A percentile compares a stretch with the other conserved stretches of the same genome.
Evolutionary conservation across 257 asterid genomes (phyloP).

Genomic region (Gynochthodes officinalis): DNA sequence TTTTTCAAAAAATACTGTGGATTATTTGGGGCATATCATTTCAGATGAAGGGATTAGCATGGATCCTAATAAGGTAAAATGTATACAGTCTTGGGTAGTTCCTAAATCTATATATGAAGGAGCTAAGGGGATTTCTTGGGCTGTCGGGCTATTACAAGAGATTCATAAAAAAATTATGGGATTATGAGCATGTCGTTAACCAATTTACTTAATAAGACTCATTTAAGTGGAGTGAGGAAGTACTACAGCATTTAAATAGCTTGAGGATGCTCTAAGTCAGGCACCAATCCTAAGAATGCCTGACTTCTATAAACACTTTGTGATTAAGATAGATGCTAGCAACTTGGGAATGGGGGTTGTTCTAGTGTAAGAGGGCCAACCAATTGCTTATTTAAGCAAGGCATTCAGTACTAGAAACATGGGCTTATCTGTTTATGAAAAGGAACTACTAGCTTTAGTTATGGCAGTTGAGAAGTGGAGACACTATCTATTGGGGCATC

Average conservation of each 20-base stretch:
- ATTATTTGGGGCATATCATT: constrained; percentile 12
- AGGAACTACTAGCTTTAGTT: background rate
- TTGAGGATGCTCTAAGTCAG: background rate
- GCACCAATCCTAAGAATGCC: background rate
- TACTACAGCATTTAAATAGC: background rate
- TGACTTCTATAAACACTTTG: background rate
- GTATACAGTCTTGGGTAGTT: background rate
- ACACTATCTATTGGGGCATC: background rate
- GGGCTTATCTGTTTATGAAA: too few species aligned
- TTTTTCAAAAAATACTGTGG: background rate
- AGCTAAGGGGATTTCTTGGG: background rate
- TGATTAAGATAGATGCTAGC: background rate
- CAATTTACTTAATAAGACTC: background rate
- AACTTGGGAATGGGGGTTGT: background rate
- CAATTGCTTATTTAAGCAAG: too few species aligned
- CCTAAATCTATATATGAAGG: background rate
- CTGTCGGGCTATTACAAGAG: background rate
- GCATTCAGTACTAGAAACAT: too few species aligned
- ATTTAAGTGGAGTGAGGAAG: background rate
- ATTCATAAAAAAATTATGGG: background rate
- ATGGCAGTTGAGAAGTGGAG: background rate
- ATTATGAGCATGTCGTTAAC: background rate
- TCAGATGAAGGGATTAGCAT: background rate
- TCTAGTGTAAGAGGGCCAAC: background rate
- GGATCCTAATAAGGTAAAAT: background rate